A percentile compares a stretch with the other conserved stretches of the same genome.
Evolutionary conservation across 2,329 filamentous ascomycete genomes (phyloP).

Genomic region (Blastomyces gilchristii): DNA sequence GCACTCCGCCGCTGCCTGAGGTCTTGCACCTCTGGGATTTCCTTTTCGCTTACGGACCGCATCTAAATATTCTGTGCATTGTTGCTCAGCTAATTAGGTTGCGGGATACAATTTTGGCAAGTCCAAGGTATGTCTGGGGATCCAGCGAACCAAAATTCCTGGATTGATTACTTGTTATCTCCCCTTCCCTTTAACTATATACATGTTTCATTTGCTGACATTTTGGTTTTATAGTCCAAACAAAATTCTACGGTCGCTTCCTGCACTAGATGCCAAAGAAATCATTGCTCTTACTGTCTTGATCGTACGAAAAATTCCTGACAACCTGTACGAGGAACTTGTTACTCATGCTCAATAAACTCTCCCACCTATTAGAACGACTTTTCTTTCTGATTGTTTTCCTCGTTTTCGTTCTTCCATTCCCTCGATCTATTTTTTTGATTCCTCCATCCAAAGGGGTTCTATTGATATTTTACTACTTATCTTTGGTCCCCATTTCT

Average conservation of each 20-base stretch:
- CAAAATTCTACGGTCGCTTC: conserved; percentile 80
- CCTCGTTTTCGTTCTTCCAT: not conserved
- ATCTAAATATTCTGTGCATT: conserved; percentile 92
- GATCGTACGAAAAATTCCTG: conserved; percentile 80
- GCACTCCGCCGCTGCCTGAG: conserved; percentile 87
- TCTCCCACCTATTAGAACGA: not conserved
- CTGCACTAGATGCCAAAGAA: conserved; percentile 68
- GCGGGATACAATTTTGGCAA: conserved; percentile 70
- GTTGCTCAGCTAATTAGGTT: conserved; percentile 89
- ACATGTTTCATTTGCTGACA: conserved; percentile 13
- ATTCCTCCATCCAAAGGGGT: not conserved
- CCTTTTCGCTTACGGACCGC: conserved; percentile 86
- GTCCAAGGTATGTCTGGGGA: conserved; percentile 55
- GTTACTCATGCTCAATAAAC: conserved; percentile 61
- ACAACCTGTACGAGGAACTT: conserved; percentile 83
- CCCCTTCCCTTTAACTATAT: not conserved
- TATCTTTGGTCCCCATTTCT: not conserved
- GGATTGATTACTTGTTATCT: not conserved
- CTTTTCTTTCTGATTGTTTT: too few species aligned
- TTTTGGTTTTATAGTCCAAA: conserved; percentile 56
- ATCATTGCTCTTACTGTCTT: conserved; percentile 78
- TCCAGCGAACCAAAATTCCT: not conserved
- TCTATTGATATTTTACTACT: not conserved
- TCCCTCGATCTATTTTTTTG: not conserved
- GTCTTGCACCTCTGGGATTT: conserved; percentile 95